A percentile compares a stretch with the other conserved stretches of the same genome.
phyloP scores from a whole-genome alignment of 2,329 filamentous ascomycete species.

The Aureobasidium sp. region DNA sequence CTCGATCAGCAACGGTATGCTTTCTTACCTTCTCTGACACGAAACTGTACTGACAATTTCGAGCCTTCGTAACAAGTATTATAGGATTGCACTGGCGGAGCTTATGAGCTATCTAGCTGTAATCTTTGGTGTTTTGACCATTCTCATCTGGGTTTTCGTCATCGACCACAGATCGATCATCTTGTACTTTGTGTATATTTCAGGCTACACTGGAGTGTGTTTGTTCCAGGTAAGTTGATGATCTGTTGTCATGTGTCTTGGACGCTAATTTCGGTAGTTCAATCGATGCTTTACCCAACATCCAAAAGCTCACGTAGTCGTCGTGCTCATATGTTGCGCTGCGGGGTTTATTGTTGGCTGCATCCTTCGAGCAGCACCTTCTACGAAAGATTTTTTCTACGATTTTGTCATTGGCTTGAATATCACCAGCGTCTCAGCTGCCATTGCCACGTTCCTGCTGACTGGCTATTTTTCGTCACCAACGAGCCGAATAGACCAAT shows the following conservation, averaged over 20 bases:
- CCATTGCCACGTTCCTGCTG: constrained; percentile 13
- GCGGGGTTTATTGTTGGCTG: constrained; percentile 17
- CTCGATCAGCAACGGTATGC: constrained; percentile 3
- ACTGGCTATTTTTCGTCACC: constrained; percentile 16
- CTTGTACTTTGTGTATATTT: constrained; percentile 16
- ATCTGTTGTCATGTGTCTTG: neutral
- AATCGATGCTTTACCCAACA: constrained; percentile 18
- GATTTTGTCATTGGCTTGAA: constrained; percentile 17
- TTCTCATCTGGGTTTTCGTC: constrained; percentile 18
- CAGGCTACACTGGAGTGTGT: constrained; percentile 17
- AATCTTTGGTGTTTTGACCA: constrained; percentile 10
- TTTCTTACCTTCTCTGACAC: neutral
- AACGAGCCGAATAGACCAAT: neutral
- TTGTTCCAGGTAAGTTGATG: constrained; percentile 14
- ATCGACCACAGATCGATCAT: constrained; percentile 13
- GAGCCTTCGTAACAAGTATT: constrained; percentile 14
- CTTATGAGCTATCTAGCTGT: constrained; percentile 12
- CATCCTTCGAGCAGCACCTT: constrained; percentile 11
- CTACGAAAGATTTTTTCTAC: constrained; percentile 11
- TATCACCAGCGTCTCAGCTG: constrained; percentile 14
- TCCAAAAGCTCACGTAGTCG: constrained; percentile 15
- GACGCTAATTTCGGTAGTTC: constrained; percentile 5
- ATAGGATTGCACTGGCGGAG: constrained; percentile 15
- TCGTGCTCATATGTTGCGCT: constrained; percentile 15
- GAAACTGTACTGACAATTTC: neutral